Percentiles rank a stretch among this genome's conserved stretches.
phyloP scores from a whole-genome alignment of 306 rosid genomes.

The Castanea crenata region DNA sequence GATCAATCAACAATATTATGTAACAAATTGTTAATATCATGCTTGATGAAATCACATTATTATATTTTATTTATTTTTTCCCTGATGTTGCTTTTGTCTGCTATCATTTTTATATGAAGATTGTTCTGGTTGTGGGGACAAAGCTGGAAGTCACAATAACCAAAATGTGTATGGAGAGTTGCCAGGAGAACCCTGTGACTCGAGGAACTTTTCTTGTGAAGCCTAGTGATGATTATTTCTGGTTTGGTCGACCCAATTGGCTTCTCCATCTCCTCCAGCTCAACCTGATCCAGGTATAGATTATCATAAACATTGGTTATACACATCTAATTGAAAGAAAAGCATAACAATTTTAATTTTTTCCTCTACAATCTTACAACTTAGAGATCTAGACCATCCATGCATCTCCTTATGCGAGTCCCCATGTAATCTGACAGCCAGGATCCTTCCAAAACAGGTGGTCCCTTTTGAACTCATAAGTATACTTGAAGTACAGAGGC shows the following conservation, averaged over 20 bases:
- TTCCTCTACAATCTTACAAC: not conserved
- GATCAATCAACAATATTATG: not conserved
- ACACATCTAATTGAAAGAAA: not conserved
- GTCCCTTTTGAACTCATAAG: not conserved
- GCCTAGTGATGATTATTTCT: conserved; percentile 53
- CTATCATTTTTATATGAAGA: conserved; percentile 25
- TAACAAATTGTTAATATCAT: not conserved
- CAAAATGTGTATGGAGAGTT: conserved; percentile 56
- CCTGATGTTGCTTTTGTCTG: not conserved
- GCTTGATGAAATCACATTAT: not conserved
- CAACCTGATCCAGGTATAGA: conserved; percentile 54
- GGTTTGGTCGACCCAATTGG: conserved; percentile 61
- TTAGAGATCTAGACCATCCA: not conserved
- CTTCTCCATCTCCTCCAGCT: conserved; percentile 58
- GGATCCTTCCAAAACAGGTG: not conserved
- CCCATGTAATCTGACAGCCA: not conserved
- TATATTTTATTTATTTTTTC: not conserved
- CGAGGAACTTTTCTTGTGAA: conserved; percentile 51
- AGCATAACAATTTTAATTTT: not conserved
- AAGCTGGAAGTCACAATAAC: conserved; percentile 60
- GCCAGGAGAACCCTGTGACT: conserved; percentile 40
- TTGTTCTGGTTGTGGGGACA: conserved; percentile 56
- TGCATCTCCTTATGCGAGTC: not conserved
- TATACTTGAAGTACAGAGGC: not conserved
- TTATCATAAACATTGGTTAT: not conserved